Base-by-base conservation (phyloP, 1,284 basidiomycete genomes). In the Tremellales sp. region DNA sequence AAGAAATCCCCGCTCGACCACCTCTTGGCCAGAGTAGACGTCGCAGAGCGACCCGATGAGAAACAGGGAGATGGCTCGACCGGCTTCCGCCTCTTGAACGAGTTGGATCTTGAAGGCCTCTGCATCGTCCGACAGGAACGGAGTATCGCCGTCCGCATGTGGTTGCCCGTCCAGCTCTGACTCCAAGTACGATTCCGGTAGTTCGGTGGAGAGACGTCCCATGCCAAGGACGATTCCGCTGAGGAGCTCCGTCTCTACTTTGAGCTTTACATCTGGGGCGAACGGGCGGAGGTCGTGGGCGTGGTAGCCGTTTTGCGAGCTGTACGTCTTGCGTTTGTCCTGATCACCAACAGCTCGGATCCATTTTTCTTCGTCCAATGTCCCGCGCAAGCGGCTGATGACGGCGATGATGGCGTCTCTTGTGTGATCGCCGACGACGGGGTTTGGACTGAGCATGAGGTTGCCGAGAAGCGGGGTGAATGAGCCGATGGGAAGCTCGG, bases 391-490 rank as follows among this genome's bases (percentile, higher is more conserved):
- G 4, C 74, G 81, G 33, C 79, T 78, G 46, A 96, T 78, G 46
- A 94, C 76, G 57, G 87, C 81, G 12, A 93, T 87, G 45, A 96
- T 80, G 2, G 86, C 84, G 45, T 80, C 79, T 54, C 90, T 82
- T 15, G 89, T 84, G 2, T 83, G 80, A 23, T 84, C 84, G 26
- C 85, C 84, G 36, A 96, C 83, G 46, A 79, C 75, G 21, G 80
- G 79, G 65, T 89, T 90, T 12, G 84, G 80, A 66, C 85, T 91
- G 48, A 96, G 81, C 21, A 97, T 79, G 33, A 97, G 77, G 0
- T 89, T 87, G 44, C 89, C 92, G 17, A 97, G 80, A 45, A 97
- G 84, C 4, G 91, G 89, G 2, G 92, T 94, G 75, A 97, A 97
- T 8, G 86, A 82, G 60, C 86, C 84, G 4, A 91, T 87, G 43